Base-by-base conservation (phyloP, 1,284 basidiomycete species). In the Apiotrichum akiyoshidainum region DNA sequence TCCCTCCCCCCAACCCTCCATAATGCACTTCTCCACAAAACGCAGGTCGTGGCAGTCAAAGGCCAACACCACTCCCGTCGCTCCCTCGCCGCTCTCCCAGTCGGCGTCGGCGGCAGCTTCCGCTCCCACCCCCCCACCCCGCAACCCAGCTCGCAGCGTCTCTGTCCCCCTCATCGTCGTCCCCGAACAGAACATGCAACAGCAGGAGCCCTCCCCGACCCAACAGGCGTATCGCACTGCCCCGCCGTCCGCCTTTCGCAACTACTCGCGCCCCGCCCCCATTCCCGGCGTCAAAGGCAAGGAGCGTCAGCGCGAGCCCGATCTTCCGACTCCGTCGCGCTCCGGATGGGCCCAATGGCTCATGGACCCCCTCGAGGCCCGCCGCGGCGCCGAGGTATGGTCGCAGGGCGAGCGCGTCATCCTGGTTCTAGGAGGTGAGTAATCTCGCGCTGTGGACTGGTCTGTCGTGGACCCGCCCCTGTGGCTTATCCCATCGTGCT, bases 401-500 rank as follows among this genome's bases (percentile, higher is more conserved):
- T 44, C 40, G 11, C 57, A 65, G 12, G 41, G 55, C 12, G 60
- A 63, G 8, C 57, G 72, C 12, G 67, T 72, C 10, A 60, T 74
- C 5, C 54, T 74, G 8, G 59, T 71, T 19, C 59, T 74, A 35
- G 72, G 72, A 39, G 57, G 72, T 74, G 54, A 65, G 66, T 68
- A 11, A 2, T 17, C 26, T 31, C 26, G 26, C 26, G 26, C 26
- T 4, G 26, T 7, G 26, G 26, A 31, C 26, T 31, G 26, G 26
- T 31, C 26, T 41, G 22, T 39, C 14, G 19, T 41, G 33, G 31
- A 19, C 19, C 35, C 33, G 26, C 33, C 41, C 12, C 42, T 31
- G 26, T 31, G 26, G 26, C 26, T 31, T 31, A 31, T 31, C 26
- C 26, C 26, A 31, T 7, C 26, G 26, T 31, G 26, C 26, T 31